Base-by-base conservation (phyloP, 164 flowering plant species). In the Paratinospora sagittata region DNA sequence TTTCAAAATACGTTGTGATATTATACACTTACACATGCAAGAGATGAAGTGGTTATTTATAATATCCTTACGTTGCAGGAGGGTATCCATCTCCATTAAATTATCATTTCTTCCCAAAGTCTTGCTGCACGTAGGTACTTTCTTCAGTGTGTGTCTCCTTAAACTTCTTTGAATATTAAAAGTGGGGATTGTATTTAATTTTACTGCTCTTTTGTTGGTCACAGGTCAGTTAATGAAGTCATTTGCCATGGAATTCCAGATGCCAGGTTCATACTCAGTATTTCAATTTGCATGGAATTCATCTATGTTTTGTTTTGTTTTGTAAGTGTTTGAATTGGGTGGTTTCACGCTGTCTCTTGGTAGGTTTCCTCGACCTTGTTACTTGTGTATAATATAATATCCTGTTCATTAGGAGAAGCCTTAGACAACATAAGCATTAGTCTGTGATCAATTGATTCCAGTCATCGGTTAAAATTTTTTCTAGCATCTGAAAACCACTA, bases 41-140 rank as follows among this genome's bases (percentile, higher is more conserved):
- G 60, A 52, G 5, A 49, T 49, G 58, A 14, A 11, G 5, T 19
- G 58, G 21, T 65, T 9, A 11, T 27, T 33, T 36, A 5, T 16
- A 37, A 24, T 60, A 17, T 72, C 14, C 47, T 71, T 12, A 34
- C 61, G 13, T 65, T 83, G 78, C 88, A 92, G 97, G 98, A 65
- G 98, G 85, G 72, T 95, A 95, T 83, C 98, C 98, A 71, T 95
- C 98, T 67, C 97, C 98, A 24, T 82, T 95, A 61, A 95, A 95
- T 78, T 95, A 95, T 80, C 81, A 90, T 81, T 95, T 90, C 84
- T 95, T 92, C 77, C 98, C 98, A 17, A 95, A 92, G 82, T 95
- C 98, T 78, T 92, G 97, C 89, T 95, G 98, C 98, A 95, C 98
- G 97, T 95, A 90, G 87, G 98, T 87, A 89, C 84, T 86, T 30